Base-by-base conservation (phyloP, 2,329 filamentous ascomycete species). In the Phaeosphaeriaceae sp. region DNA sequence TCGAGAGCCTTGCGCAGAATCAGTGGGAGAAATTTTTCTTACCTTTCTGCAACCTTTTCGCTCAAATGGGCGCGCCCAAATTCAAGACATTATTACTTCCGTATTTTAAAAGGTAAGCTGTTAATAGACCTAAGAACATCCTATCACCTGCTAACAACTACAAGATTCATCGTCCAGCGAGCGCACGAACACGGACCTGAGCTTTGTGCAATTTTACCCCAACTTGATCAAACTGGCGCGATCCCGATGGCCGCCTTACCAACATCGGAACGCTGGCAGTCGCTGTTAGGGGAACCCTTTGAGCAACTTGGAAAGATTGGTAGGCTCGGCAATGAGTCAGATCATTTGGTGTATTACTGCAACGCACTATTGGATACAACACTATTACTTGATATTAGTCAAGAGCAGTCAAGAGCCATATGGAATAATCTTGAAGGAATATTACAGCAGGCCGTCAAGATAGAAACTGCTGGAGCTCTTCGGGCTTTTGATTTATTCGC, bases 41-140 rank as follows among this genome's bases (percentile, higher is more conserved):
- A 35, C 82, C 86, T 0, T 96, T 97, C 72, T 97, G 91, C 73
- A 87, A 87, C 12, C 87, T 90, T 43, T 87, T 94, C 60, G 87
- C 90, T 0, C 83, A 90, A 45, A 78, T 95, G 29, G 87, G 92
- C 37, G 70, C 81, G 1, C 83, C 87, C 44, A 83, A 89, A 32
- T 99, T 97, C 67, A 83, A 86, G 45, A 87, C 85, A 56, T 78
- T 97, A n/a, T 81, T 96, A 26, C 79, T 92, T 6, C 87, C 85
- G 30, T 86, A 89, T 48, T 92, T 97, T 60, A 90, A 95, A 71
- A 90, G 84, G 83, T 90, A 75, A 40, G 57, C 28, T 6, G n/a
- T 30, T 3, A 17, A 2, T 30, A 13, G 15, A 18, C 9, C 18
- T 12, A 1, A 20, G 6, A 3, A 11, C 12, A 30, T 70, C 35